Evolutionary conservation across 805 yeast genomes (phyloP), one percentile per base, ranked within the genome.

Genomic region (Phaffomyces antillensis): DNA sequence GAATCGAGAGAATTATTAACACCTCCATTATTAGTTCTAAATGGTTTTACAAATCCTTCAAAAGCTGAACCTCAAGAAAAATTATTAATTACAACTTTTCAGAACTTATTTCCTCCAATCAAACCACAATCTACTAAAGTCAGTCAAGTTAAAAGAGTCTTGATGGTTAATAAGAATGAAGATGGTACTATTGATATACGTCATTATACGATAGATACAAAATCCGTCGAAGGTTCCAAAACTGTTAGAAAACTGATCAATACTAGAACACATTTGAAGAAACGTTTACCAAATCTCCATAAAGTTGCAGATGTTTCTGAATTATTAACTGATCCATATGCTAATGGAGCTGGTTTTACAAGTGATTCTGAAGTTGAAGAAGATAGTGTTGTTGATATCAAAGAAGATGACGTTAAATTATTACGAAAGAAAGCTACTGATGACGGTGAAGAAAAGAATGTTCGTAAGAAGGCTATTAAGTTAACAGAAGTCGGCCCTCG

Each of bases 351-450:
- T 9, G 87, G 81, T 2, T 79, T 82, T 60, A 87, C 96, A 2
- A 82, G 93, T 39, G 99, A 91, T 57, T 84, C 95, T 5, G 99
- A 91, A 69, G 80, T 89, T 37, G 98, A 93, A 58, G 96, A 90
- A 49, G 96, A 90, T 52, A 86, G 81, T 24, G 74, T 83, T 43
- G 91, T 87, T 28, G 87, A 81, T 52, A 71, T 84, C 23, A 52
- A 63, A 56, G 55, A 65, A 52, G 62, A 59, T 30, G 40, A 37
- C 31, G 48, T 42, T 31, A 53, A 51, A 36, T 47, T 52, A 46
- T 56, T 48, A 12, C 50, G 45, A 26, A 58, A 47, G 46, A 58
- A 49, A 32, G 16, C 26, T 7, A 38, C 54, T 11, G 45, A 52
- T 17, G 55, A 48, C 20, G 16, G 16, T 7, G 48, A 56, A 33